Base-by-base conservation (phyloP, 306 rosid genomes). In the Cucumis sativus region DNA sequence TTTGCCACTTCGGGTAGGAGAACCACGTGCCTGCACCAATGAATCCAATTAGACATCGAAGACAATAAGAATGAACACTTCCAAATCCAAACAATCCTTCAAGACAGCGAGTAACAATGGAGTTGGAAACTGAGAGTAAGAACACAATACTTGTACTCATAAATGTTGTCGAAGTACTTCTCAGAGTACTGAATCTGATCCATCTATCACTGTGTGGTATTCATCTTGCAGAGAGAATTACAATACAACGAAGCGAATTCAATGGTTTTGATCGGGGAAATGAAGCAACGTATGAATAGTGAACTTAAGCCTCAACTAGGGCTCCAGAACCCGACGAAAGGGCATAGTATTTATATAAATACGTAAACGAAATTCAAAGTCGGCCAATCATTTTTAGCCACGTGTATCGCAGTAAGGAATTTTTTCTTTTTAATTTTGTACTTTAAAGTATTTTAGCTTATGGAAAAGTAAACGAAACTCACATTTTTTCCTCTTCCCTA, bases 131-230 rank as follows among this genome's bases (percentile, higher is more conserved):
- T 41, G 72, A 77, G 62, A 76, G 30, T 7, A 30, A 6, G 15
- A 30, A 8, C 80, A 88, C 18, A 23, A 7, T 81, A 92, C 98
- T 97, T 89, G 57, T 92, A 92, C 87, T 95, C 99, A 49, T 85
- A 89, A 56, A 85, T 88, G 65, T 92, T 97, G 65, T 95, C 99
- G 68, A 87, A 90, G 73, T 95, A 95, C 83, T 92, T 95, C 87
- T 95, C 99, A 28, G 97, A 95, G 79, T 95, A 92, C 86, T 95
- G 97, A 92, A 95, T 95, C 97, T 92, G 99, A 85, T 97, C 97
- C 97, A 95, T 95, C 60, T 59, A 74, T 72, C 52, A 39, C 21
- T 11, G 35, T 3, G 28, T 16, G 21, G 13, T 54, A 74, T 69
- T 71, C 40, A 13, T 30, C 18, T 58, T 43, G 0, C 51, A 37